Conservation (phyloP, 441 rosid genomes). For the Breynia disticha region DNA sequence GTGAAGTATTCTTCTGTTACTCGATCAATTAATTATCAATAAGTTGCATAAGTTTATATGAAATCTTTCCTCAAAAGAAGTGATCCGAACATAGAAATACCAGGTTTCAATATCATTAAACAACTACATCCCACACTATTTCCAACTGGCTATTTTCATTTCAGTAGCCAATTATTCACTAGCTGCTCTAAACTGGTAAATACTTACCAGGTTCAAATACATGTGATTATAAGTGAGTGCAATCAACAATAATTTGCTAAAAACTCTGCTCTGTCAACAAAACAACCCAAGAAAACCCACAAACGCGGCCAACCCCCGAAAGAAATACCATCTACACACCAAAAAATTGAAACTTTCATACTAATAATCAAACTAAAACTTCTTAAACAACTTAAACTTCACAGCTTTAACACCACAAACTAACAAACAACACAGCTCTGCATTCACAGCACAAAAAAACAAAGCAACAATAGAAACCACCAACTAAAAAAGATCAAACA, state of each 20-base stretch:
- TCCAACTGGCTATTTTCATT: too few species aligned
- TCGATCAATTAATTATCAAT: too few species aligned
- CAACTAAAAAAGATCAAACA: constrained; percentile 11
- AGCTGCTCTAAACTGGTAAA: neutral
- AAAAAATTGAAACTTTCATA: neutral
- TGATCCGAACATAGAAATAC: too few species aligned
- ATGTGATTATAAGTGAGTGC: neutral
- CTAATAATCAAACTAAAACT: too few species aligned
- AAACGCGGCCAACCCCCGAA: constrained; percentile 6
- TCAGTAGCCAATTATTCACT: neutral
- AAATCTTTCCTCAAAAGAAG: too few species aligned
- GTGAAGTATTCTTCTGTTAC: too few species aligned
- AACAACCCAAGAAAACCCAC: neutral
- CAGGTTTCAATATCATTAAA: too few species aligned
- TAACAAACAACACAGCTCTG: neutral
- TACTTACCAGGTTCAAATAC: neutral
- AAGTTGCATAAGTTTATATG: too few species aligned
- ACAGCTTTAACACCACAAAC: neutral
- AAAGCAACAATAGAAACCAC: neutral
- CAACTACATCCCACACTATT: too few species aligned
- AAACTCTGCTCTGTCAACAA: neutral
- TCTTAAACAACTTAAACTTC: neutral
- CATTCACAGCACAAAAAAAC: neutral
- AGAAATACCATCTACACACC: neutral
- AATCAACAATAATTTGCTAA: too few species aligned